A percentile compares a stretch with the other conserved stretches of the same genome.
These are phyloP conservation scores for Anthracocystis panici-leucophaei DNA, from an alignment of 1,284 basidiomycete genomes.

Conservation along the genomic window DNA sequence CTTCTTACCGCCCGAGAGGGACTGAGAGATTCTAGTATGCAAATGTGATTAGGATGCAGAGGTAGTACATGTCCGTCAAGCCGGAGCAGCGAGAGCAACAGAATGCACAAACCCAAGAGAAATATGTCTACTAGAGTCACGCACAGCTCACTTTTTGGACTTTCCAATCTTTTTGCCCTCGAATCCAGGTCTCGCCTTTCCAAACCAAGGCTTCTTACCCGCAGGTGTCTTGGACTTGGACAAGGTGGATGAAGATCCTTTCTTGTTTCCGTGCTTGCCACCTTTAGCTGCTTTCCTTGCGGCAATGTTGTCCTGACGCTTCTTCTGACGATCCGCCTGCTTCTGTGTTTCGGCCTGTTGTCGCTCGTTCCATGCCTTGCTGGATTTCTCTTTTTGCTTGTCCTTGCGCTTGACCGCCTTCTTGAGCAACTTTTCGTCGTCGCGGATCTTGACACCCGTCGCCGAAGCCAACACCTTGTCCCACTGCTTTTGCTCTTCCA, in stretches of 20 bases:
- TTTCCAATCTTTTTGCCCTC: constrained; percentile 59
- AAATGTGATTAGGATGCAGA: constrained; percentile 4
- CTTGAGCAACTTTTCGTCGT: constrained; percentile 65
- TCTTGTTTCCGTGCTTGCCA: constrained; percentile 43
- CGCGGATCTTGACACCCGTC: constrained; percentile 65
- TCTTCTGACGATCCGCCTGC: constrained; percentile 63
- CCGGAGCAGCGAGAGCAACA: neutral
- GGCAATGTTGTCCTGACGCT: constrained; percentile 64
- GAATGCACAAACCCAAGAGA: neutral
- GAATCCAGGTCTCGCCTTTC: constrained; percentile 61
- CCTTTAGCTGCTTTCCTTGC: constrained; percentile 55
- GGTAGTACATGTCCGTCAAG: neutral
- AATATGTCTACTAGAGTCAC: too few relatives aligned
- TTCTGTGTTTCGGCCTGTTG: constrained; percentile 51
- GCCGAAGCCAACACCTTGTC: constrained; percentile 63
- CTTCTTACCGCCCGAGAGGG: constrained; percentile 48
- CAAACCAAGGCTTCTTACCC: constrained; percentile 40
- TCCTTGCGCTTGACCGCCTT: constrained; percentile 65
- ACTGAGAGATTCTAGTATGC: constrained; percentile 1
- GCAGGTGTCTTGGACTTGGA: constrained; percentile 38
- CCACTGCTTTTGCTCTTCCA: constrained; percentile 61
- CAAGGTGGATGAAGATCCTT: constrained; percentile 29
- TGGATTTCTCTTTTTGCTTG: constrained; percentile 64
- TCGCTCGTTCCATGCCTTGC: constrained; percentile 63
- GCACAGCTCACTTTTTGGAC: constrained; percentile 37